Evolutionary conservation across 805 yeast species (phyloP).

Genomic region (Candida sakaeoensis): DNA sequence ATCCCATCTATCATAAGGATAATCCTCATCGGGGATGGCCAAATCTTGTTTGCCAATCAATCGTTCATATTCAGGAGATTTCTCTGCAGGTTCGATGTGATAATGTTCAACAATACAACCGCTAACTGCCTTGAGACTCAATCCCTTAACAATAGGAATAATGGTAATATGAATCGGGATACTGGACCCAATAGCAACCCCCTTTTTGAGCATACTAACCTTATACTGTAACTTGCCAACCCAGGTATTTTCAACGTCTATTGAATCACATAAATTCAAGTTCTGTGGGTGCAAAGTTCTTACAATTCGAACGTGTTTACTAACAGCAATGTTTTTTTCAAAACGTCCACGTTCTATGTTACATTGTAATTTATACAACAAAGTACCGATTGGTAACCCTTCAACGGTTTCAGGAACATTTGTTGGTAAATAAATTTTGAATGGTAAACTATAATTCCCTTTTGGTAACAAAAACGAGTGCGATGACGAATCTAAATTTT

Average conservation of each 20-base stretch:
- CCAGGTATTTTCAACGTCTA: constrained; percentile 50
- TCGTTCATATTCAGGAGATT: constrained; percentile 40
- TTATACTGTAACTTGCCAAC: constrained; percentile 49
- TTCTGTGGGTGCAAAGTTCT: constrained; percentile 42
- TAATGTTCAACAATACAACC: constrained; percentile 30
- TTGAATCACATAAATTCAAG: constrained; percentile 36
- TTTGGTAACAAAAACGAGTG: constrained; percentile 43
- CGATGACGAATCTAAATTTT: constrained; percentile 17
- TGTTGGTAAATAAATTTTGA: constrained; percentile 42
- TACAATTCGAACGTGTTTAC: constrained; percentile 41
- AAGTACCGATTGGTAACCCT: constrained; percentile 41
- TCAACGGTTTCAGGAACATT: constrained; percentile 49
- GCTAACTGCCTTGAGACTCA: constrained; percentile 23
- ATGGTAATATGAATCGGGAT: constrained; percentile 41
- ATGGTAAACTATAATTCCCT: constrained; percentile 53
- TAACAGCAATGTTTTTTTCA: constrained; percentile 31
- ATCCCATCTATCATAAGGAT: constrained; percentile 41
- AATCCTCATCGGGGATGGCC: constrained; percentile 18
- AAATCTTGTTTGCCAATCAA: constrained; percentile 25
- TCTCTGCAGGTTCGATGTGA: constrained; percentile 23
- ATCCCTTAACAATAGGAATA: constrained; percentile 46
- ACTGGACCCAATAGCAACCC: constrained; percentile 44
- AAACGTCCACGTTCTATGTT: constrained; percentile 41
- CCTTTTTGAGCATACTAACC: constrained; percentile 41
- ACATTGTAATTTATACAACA: constrained; percentile 42